These are phyloP conservation scores for Filosporella fistucella DNA, from an alignment of 495 filamentous ascomycete genomes.

Conservation along the genomic window DNA sequence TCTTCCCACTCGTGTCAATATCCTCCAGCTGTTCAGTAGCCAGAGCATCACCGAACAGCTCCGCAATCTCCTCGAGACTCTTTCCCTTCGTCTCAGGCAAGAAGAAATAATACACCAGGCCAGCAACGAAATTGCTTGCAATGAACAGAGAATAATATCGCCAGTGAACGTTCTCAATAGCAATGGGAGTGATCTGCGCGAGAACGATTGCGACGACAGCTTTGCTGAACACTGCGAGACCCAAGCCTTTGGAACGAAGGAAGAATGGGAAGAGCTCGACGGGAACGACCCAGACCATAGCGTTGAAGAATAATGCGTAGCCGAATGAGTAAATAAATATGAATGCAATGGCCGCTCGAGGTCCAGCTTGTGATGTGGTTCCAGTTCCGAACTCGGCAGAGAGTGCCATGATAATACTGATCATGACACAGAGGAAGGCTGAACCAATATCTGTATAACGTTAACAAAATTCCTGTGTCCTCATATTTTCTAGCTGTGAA, in stretches of 20 bases:
- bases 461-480: neutral
- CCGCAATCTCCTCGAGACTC: slow-evolving; percentile 26
- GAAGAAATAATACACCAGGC: slow-evolving; percentile 20
- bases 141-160: slow-evolving; percentile 45
- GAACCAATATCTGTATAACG: neutral
- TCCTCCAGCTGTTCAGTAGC: slow-evolving; percentile 1
- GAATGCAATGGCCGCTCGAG: slow-evolving; percentile 12
- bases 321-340: slow-evolving; percentile 20
- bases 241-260: slow-evolving; percentile 14
- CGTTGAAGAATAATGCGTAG: slow-evolving; percentile 30
- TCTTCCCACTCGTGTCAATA: slow-evolving; percentile 4
- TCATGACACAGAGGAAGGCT: slow-evolving; percentile 4
- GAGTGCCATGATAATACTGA: slow-evolving; percentile 16
- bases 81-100: slow-evolving; percentile 26
- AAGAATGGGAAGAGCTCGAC: slow-evolving; percentile 16
- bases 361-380: neutral
- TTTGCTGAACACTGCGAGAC: slow-evolving; percentile 13
- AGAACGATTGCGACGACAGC: slow-evolving; percentile 41
- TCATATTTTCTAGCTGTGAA: too few species aligned
- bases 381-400: slow-evolving; percentile 6
- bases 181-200: slow-evolving; percentile 45
- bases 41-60: slow-evolving; percentile 17
- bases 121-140: slow-evolving; percentile 24
- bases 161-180: slow-evolving; percentile 37
- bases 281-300: slow-evolving; percentile 22